phyloP scores from a whole-genome alignment of 768 basidiomycete species.

The Mycena venus region DNA sequence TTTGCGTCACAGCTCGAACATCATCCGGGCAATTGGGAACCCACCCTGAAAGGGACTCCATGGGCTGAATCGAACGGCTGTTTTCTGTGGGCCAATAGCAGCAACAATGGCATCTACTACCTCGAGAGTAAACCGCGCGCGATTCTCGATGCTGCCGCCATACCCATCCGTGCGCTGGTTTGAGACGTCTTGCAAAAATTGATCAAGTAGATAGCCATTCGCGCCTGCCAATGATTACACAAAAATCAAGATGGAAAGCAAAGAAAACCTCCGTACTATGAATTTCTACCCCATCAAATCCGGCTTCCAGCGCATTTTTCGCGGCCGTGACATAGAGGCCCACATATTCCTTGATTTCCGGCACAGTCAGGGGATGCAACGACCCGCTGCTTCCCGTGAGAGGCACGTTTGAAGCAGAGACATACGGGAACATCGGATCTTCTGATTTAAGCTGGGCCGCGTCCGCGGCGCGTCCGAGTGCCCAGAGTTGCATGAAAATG shows the following conservation, averaged over 20 bases:
- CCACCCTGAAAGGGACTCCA: slow-evolving; percentile 41
- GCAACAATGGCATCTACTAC: slow-evolving; percentile 57
- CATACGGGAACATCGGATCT: slow-evolving; percentile 34
- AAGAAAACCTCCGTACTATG: slow-evolving; percentile 36
- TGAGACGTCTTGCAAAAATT: not conserved
- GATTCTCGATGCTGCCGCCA: slow-evolving; percentile 64
- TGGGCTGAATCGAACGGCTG: slow-evolving; percentile 62
- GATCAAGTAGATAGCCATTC: not conserved
- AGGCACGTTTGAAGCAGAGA: slow-evolving; percentile 38
- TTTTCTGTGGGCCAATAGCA: slow-evolving; percentile 58
- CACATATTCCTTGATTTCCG: slow-evolving; percentile 49
- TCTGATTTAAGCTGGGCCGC: slow-evolving; percentile 41
- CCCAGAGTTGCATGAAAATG: slow-evolving; percentile 61
- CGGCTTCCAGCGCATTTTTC: too few species aligned
- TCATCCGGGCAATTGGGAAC: not conserved
- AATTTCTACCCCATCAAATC: slow-evolving; percentile 52
- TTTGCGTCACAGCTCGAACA: slow-evolving; percentile 38
- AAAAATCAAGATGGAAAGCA: not conserved
- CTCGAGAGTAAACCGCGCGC: slow-evolving; percentile 61
- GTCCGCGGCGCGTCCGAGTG: slow-evolving; percentile 45
- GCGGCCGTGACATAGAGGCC: slow-evolving; percentile 49
- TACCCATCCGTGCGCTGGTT: too few species aligned
- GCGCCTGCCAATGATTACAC: not conserved
- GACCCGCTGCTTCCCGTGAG: slow-evolving; percentile 29
- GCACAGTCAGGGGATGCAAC: slow-evolving; percentile 27